A percentile compares a stretch with the other conserved stretches of the same genome.
Conservation (phyloP, 768 basidiomycete genomes). For the Boletus fagicola region DNA sequence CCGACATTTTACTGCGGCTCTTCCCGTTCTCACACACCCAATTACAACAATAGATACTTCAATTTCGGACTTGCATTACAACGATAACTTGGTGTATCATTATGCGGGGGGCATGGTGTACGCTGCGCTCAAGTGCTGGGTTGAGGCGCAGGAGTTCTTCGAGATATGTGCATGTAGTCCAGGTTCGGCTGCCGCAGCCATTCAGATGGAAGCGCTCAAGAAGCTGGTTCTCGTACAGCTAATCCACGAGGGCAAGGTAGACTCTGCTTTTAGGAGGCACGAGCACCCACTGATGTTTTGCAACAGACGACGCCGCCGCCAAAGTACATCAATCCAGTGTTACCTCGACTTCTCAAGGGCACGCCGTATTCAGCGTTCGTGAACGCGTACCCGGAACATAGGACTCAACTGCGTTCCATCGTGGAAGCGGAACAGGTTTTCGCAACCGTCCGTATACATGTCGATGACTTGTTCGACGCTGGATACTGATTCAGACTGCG, state of each 20-base stretch:
- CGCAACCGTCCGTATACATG: constrained; percentile 40
- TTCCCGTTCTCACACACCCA: constrained; percentile 59
- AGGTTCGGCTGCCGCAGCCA: constrained; percentile 53
- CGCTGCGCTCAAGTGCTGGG: constrained; percentile 60
- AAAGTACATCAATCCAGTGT: constrained; percentile 64
- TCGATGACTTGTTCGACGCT: not conserved
- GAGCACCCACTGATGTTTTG: not conserved
- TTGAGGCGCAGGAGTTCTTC: constrained; percentile 70
- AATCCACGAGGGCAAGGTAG: constrained; percentile 72
- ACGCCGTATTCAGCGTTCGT: constrained; percentile 65
- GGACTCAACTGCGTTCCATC: constrained; percentile 43
- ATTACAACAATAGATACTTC: constrained; percentile 62
- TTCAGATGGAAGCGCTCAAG: constrained; percentile 87
- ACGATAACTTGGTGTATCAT: constrained; percentile 83
- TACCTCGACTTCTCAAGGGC: constrained; percentile 62
- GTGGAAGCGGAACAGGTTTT: constrained; percentile 59
- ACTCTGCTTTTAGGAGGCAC: not conserved
- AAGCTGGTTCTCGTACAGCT: constrained; percentile 78
- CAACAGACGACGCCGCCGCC: constrained; percentile 49
- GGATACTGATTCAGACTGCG: constrained; percentile 6
- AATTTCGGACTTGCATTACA: constrained; percentile 67
- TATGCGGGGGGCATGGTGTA: constrained; percentile 76
- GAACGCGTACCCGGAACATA: constrained; percentile 62
- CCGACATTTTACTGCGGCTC: constrained; percentile 51
- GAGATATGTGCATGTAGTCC: constrained; percentile 75